Conservation (phyloP, 2,329 filamentous ascomycete genomes). For the Sporothrix variecibatus region DNA sequence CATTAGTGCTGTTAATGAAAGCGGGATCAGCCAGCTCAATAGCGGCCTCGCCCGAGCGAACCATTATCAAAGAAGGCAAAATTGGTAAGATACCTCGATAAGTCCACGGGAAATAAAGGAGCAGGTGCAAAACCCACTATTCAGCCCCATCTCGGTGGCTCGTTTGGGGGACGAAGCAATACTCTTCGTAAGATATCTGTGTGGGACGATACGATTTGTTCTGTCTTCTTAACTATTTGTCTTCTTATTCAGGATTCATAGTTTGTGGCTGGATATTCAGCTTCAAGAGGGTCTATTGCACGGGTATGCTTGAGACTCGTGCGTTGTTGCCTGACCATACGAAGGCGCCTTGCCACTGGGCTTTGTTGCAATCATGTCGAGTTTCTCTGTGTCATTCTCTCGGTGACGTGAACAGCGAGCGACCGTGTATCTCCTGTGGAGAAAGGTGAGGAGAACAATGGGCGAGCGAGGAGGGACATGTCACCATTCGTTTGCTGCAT, state of each 20-base stretch:
- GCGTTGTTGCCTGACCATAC: not conserved
- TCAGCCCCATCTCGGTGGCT: slow-evolving; percentile 11
- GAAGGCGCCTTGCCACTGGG: not conserved
- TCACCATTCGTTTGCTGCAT: not conserved
- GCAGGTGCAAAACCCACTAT: not conserved
- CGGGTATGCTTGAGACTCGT: not conserved
- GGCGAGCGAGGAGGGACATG: not conserved
- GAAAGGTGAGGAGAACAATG: not conserved
- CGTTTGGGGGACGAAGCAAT: not conserved
- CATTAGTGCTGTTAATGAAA: not conserved
- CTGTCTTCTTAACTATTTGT: not conserved
- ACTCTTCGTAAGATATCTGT: not conserved
- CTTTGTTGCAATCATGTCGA: not conserved
- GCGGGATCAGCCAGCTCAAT: slow-evolving; percentile 14
- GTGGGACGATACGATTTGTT: not conserved
- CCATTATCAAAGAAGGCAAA: not conserved
- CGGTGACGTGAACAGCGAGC: not conserved
- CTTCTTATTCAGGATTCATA: not conserved
- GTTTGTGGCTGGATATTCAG: not conserved
- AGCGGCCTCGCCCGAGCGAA: slow-evolving; percentile 16
- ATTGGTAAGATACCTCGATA: not conserved
- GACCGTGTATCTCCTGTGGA: not conserved
- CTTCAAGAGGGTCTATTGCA: not conserved
- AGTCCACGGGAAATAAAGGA: not conserved
- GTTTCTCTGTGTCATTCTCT: not conserved